Evolutionary conservation across 768 basidiomycete species (phyloP), one percentile per base, ranked within the genome.

Genomic region (Lactarius pseudohatsudake): DNA sequence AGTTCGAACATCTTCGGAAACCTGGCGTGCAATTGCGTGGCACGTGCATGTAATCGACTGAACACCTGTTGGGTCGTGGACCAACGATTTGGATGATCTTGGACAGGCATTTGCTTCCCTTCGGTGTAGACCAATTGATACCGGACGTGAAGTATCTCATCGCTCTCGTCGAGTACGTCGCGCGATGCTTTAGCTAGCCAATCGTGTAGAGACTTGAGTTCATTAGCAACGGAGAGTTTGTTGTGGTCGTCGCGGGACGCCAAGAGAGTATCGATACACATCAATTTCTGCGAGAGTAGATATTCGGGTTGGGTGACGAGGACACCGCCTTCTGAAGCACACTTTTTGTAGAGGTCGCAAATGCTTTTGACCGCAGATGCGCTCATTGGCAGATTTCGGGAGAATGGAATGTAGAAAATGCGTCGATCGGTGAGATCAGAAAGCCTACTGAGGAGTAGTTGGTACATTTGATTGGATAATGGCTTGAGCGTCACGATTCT

Each of bases 221-320:
- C 58, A 13, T 18, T 34, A n/a, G 53, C 40, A 2, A 64, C 36
- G 2, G 56, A 16, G 7, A 0, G n/a, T 54, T 62, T 38, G 36
- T 54, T 26, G 26, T 9, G 15, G 13, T 22, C 28, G 7, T 10
- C 26, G 22, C 4, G 15, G 4, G 62, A 36, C 2, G 28, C 18
- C 9, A 66, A 54, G 32, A 66, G 73, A 30, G 71, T 73, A 66
- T 85, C 79, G 30, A 85, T 72, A 5, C 75, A 77, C 77, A 82
- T 79, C 13, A 86, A 74, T 66, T 79, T 77, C 64, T 82, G 81
- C 0, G 85, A 85, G 2, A 86, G 75, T 22, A 84, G 73, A 38
- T 86, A 81, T 43, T 85, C 84, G 0, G 85, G 85, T 59, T 86
- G 85, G 10, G 75, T 64, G 0, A 86, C 74, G 9, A 85, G 71